phyloP scores from a whole-genome alignment of 257 asterid species.

The Lithospermum erythrorhizon region DNA sequence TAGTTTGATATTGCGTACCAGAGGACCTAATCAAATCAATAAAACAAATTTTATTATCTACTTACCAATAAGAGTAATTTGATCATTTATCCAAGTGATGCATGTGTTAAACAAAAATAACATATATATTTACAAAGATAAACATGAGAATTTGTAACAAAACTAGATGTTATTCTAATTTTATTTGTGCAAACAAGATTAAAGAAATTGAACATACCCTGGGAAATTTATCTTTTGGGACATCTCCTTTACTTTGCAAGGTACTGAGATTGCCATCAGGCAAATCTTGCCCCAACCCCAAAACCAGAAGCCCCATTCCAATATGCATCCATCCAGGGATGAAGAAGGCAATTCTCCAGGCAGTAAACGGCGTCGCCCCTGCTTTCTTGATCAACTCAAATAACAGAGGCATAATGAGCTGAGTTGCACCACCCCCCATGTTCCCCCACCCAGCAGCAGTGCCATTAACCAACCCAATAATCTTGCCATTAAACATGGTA shows the following conservation, averaged over 20 bases:
- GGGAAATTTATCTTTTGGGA: slow-evolving; percentile 27
- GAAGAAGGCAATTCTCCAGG: slow-evolving; percentile 50
- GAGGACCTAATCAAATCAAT: slow-evolving; percentile 17
- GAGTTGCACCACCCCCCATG: slow-evolving; percentile 58
- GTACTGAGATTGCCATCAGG: slow-evolving; percentile 41
- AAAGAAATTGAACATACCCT: slow-evolving; percentile 13
- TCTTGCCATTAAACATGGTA: slow-evolving; percentile 38
- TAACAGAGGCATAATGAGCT: slow-evolving; percentile 49
- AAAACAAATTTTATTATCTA: no score
- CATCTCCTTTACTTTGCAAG: slow-evolving; percentile 36
- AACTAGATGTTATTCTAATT: no score
- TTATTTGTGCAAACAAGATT: no score
- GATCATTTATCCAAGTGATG: no score
- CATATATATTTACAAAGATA: no score
- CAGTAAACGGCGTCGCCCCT: slow-evolving; percentile 43
- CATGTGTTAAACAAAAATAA: no score
- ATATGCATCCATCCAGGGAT: slow-evolving; percentile 50
- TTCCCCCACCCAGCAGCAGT: slow-evolving; percentile 62
- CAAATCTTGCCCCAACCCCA: slow-evolving; percentile 44
- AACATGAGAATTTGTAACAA: no score
- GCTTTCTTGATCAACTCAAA: slow-evolving; percentile 23
- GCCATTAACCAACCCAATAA: slow-evolving; percentile 48
- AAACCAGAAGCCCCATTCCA: slow-evolving; percentile 33
- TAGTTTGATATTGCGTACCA: slow-evolving; percentile 41
- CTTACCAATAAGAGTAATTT: no score